Conservation (phyloP, 208 protist genomes). For the Leishmania aethiopica region DNA sequence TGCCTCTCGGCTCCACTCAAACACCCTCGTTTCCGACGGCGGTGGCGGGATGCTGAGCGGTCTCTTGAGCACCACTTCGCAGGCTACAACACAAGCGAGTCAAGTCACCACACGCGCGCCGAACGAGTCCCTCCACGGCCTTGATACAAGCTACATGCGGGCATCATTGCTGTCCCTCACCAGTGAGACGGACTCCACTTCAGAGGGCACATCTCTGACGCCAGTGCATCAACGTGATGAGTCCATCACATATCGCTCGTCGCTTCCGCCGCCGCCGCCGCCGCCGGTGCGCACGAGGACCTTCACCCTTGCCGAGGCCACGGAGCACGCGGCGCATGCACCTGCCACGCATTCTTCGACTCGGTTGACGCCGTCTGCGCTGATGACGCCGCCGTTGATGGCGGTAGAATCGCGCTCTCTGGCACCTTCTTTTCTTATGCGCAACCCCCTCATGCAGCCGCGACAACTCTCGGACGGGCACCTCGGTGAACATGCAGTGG, state of each 20-base stretch:
- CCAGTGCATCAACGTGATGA: neutral
- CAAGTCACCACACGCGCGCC: neutral
- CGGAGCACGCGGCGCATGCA: neutral
- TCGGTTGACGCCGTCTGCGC: neutral
- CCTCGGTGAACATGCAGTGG: neutral
- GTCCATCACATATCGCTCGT: neutral
- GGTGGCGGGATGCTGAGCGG: neutral
- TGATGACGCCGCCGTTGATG: neutral
- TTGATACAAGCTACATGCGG: neutral
- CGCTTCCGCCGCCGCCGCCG: neutral
- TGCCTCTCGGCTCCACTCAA: neutral
- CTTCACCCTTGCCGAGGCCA: neutral
- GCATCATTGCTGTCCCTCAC: conserved; percentile 1
- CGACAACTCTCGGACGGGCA: conserved; percentile 1
- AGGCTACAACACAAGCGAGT: neutral
- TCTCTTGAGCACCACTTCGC: neutral
- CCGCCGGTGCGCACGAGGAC: neutral
- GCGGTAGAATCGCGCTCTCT: neutral
- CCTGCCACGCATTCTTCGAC: neutral
- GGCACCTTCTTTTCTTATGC: neutral
- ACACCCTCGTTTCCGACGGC: neutral
- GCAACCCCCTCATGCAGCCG: neutral
- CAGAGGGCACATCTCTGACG: neutral
- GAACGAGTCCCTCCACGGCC: neutral
- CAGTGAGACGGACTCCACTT: conserved; percentile 2